Evolutionary conservation across 768 basidiomycete genomes (phyloP).

Genomic region (Mycena vitilis): DNA sequence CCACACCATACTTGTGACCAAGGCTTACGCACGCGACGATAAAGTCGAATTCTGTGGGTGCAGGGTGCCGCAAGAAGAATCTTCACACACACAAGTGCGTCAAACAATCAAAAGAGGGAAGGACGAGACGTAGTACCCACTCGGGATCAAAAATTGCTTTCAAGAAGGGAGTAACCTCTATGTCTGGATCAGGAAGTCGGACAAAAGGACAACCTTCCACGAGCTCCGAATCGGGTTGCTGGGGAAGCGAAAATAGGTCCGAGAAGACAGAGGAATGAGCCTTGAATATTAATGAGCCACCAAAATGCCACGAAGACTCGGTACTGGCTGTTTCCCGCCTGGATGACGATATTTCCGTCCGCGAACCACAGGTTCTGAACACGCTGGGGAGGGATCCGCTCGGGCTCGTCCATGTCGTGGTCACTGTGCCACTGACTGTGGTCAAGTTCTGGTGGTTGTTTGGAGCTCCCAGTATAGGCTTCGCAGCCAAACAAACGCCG

Average conservation of each 20-base stretch:
- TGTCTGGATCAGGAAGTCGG: neutral
- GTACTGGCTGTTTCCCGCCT: constrained; percentile 7
- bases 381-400: neutral
- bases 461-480: too few species aligned
- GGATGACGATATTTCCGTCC: neutral
- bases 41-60: neutral
- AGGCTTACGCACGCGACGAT: constrained; percentile 19
- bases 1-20: constrained; percentile 26
- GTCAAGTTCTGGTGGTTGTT: too few species aligned
- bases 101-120: too few species aligned
- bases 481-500: too few species aligned
- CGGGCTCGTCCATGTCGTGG: neutral
- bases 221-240: constrained; percentile 3
- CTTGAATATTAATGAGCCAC: neutral
- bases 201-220: constrained; percentile 10
- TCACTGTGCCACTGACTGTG: too few species aligned
- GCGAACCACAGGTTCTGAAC: neutral
- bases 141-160: neutral
- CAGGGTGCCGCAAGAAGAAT: constrained; percentile 4
- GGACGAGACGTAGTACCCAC: neutral
- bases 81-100: neutral
- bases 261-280: constrained; percentile 8
- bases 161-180: neutral
- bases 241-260: neutral
- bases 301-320: constrained; percentile 8